Conservation (phyloP, 106 monocot species). For the Agapanthus africanus region DNA sequence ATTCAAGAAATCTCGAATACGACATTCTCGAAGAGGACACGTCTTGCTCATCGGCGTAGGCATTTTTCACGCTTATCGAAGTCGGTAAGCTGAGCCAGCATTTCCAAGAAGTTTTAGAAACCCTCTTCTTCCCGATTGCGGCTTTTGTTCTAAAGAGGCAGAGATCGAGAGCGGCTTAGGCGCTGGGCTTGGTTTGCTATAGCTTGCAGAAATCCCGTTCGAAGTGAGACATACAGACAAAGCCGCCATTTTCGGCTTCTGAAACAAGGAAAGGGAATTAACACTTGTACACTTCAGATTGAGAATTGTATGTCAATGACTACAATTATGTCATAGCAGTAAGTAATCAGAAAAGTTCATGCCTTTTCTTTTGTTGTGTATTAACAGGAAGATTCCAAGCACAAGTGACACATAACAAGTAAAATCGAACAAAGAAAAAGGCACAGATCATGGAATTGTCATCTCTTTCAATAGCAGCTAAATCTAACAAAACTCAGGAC, state of each 20-base stretch:
- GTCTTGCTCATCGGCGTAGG: constrained; percentile 83
- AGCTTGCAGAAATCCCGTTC: constrained; percentile 35
- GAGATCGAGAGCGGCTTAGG: constrained; percentile 19
- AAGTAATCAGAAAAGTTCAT: too few species aligned
- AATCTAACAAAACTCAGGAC: too few species aligned
- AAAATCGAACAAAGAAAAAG: too few species aligned
- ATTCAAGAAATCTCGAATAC: constrained; percentile 87
- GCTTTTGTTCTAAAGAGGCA: constrained; percentile 60
- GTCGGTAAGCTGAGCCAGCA: constrained; percentile 55
- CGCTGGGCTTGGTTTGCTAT: constrained; percentile 15
- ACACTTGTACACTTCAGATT: background rate
- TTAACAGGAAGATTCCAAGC: too few species aligned
- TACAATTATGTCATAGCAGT: too few species aligned
- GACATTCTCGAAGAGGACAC: constrained; percentile 98
- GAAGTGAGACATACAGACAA: constrained; percentile 45
- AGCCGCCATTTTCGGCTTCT: constrained; percentile 43
- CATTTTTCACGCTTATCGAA: constrained; percentile 35
- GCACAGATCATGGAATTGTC: too few species aligned
- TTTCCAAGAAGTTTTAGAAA: constrained; percentile 89
- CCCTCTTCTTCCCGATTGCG: constrained; percentile 47
- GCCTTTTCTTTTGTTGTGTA: too few species aligned
- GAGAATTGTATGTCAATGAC: too few species aligned
- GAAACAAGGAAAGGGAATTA: constrained; percentile 1
- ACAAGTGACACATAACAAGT: too few species aligned
- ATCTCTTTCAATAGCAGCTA: too few species aligned